phyloP scores from a whole-genome alignment of 257 asterid species.

The Fraxinus pennsylvanica region DNA sequence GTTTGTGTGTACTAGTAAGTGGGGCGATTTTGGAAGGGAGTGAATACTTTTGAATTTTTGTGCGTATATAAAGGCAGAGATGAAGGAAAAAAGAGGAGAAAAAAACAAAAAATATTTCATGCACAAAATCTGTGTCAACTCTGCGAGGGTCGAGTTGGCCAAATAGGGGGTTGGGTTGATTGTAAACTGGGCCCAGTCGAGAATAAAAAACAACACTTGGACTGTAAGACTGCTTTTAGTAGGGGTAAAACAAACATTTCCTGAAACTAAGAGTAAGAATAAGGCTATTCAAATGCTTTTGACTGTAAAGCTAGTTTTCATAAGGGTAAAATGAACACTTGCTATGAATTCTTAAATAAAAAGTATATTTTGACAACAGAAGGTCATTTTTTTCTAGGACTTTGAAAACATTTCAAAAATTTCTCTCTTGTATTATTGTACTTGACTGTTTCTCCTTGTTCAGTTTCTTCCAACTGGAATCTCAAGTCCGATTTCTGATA shows the following conservation, averaged over 20 bases:
- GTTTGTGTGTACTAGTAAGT: neutral
- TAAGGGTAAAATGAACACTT: neutral
- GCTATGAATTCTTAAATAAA: neutral
- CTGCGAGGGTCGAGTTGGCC: too few relatives aligned
- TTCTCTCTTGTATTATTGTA: neutral
- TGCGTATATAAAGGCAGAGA: neutral
- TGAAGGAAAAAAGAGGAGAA: neutral
- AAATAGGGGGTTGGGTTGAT: neutral
- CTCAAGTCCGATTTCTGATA: slow-evolving; percentile 20
- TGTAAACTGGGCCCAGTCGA: neutral
- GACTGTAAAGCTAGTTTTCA: neutral
- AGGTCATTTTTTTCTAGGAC: neutral
- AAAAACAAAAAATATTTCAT: too few relatives aligned
- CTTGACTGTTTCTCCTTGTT: neutral
- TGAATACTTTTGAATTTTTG: neutral
- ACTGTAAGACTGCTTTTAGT: neutral
- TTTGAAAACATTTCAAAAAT: neutral
- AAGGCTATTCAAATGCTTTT: neutral
- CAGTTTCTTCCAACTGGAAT: neutral
- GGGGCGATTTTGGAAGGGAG: neutral
- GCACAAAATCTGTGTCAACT: too few relatives aligned
- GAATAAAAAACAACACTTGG: neutral
- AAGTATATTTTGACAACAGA: neutral
- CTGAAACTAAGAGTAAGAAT: neutral
- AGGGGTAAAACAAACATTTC: neutral